Conservation (phyloP, 306 rosid genomes). For the Pyrus bretschneideri region DNA sequence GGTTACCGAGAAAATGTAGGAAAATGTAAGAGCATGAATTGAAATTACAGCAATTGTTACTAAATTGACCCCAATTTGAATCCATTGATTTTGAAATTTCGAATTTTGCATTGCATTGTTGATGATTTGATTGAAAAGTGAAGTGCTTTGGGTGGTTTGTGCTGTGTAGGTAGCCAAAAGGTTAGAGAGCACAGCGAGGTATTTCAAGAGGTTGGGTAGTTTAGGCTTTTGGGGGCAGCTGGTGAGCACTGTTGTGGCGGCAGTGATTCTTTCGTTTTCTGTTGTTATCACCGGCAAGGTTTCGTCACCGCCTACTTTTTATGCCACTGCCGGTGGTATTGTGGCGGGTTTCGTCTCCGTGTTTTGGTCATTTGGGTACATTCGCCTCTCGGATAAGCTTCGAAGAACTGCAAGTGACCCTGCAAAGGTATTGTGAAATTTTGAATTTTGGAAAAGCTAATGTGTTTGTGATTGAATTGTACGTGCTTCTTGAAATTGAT, state of each 20-base stretch:
- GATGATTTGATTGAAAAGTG: slow-evolving; percentile 1
- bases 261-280: slow-evolving; percentile 90
- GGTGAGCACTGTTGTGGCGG: slow-evolving; percentile 79
- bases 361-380: slow-evolving; percentile 96
- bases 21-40: not conserved
- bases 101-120: not conserved
- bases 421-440: slow-evolving; percentile 52
- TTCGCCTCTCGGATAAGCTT: slow-evolving; percentile 87
- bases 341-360: slow-evolving; percentile 87
- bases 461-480: not conserved
- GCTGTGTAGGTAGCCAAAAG: slow-evolving; percentile 69
- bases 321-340: slow-evolving; percentile 88
- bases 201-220: slow-evolving; percentile 85
- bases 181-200: slow-evolving; percentile 78
- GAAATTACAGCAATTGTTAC: not conserved
- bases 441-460: not conserved
- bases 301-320: slow-evolving; percentile 81
- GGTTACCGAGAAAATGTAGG: not conserved
- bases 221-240: slow-evolving; percentile 97
- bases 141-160: slow-evolving; percentile 13
- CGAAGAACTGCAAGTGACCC: slow-evolving; percentile 68
- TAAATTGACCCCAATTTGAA: not conserved
- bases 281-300: slow-evolving; percentile 72
- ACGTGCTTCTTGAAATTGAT: not conserved
- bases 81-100: not conserved